A percentile compares a stretch with the other conserved stretches of the same genome.
These are phyloP conservation scores for Acanthamoeba culbertsoni DNA, from an alignment of 208 protist genomes.

Conservation along the genomic window DNA sequence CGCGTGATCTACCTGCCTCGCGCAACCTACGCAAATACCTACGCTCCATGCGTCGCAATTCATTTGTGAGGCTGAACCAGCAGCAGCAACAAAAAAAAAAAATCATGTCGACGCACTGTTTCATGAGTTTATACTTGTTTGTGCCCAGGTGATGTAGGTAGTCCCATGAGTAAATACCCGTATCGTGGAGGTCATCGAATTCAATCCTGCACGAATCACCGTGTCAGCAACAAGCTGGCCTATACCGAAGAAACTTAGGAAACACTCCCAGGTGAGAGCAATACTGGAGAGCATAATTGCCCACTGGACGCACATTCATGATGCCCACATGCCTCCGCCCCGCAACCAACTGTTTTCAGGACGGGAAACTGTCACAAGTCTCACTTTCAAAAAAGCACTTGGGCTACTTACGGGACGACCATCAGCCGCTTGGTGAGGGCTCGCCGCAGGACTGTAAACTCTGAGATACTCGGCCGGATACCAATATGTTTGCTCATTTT, in stretches of 20 bases:
- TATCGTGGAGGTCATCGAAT: conserved; percentile 72
- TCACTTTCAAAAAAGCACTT: too few species aligned
- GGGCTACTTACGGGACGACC: neutral
- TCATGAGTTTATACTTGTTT: conserved; percentile 65
- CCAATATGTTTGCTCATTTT: neutral
- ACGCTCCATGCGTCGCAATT: neutral
- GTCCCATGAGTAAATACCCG: conserved; percentile 67
- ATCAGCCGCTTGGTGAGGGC: neutral
- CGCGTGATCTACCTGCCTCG: neutral
- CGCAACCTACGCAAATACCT: neutral
- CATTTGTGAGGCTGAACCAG: neutral
- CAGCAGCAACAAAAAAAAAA: neutral
- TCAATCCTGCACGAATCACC: neutral
- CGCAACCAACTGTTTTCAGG: conserved; percentile 1
- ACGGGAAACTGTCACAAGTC: too few species aligned
- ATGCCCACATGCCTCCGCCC: conserved; percentile 64
- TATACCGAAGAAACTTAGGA: neutral
- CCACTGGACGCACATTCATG: conserved; percentile 59
- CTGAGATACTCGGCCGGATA: conserved; percentile 65
- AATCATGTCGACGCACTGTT: conserved; percentile 20
- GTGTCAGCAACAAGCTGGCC: neutral
- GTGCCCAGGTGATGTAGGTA: conserved; percentile 57
- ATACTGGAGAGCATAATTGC: conserved; percentile 70
- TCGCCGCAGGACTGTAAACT: conserved; percentile 54
- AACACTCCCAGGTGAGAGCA: too few species aligned